Percentiles rank a stretch among this genome's conserved stretches.
Conservation (phyloP, 192 early-diverging fungal genomes). For the Martensiomyces pterosporus region DNA sequence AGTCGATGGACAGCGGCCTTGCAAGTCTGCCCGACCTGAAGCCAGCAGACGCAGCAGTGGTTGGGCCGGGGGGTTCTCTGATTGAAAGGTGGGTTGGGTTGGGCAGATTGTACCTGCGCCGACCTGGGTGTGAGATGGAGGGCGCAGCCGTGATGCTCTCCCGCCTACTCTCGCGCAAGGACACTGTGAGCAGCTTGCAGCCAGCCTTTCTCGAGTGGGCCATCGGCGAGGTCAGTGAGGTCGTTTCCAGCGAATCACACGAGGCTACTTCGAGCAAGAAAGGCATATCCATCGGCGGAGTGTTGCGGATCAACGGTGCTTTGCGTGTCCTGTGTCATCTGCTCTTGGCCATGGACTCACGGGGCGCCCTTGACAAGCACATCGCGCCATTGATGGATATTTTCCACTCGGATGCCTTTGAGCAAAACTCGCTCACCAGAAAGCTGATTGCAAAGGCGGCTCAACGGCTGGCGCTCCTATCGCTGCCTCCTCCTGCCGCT, state of each 20-base stretch:
- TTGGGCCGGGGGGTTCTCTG: constrained; percentile 48
- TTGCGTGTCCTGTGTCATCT: constrained; percentile 44
- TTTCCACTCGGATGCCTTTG: constrained; percentile 48
- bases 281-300: constrained; percentile 19
- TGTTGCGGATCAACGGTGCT: constrained; percentile 35
- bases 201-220: constrained; percentile 72
- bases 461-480: constrained; percentile 79
- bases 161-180: constrained; percentile 77
- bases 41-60: not conserved
- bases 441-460: constrained; percentile 80
- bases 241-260: not conserved
- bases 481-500: constrained; percentile 65
- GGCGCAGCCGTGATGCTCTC: constrained; percentile 78
- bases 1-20: constrained; percentile 72
- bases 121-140: constrained; percentile 83
- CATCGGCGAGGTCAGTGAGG: constrained; percentile 21
- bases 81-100: constrained; percentile 65
- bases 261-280: not conserved
- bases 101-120: constrained; percentile 62
- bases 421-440: constrained; percentile 68
- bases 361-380: constrained; percentile 6
- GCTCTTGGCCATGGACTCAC: constrained; percentile 36
- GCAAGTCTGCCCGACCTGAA: constrained; percentile 14
- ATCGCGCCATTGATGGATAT: constrained; percentile 25
- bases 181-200: constrained; percentile 60